Conservation (phyloP, 1,139 yeast genomes). For the Scheffersomyces illinoinensis region DNA sequence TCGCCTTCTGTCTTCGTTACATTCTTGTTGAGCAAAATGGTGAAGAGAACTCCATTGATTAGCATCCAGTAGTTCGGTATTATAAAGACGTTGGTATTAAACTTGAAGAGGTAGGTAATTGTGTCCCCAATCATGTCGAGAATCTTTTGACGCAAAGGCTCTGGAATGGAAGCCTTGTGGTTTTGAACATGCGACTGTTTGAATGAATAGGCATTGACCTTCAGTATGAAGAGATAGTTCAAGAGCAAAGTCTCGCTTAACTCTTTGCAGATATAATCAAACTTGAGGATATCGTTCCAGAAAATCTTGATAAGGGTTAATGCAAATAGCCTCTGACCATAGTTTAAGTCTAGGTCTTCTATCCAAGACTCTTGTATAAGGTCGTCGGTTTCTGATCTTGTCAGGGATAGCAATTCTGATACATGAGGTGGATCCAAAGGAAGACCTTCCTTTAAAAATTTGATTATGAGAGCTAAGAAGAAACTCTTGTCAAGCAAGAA, state of each 20-base stretch:
- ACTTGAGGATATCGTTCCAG: slow-evolving; percentile 64
- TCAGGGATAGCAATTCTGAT: slow-evolving; percentile 13
- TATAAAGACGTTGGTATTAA: slow-evolving; percentile 71
- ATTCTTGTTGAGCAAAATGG: slow-evolving; percentile 24
- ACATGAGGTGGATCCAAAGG: slow-evolving; percentile 38
- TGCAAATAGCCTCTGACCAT: slow-evolving; percentile 41
- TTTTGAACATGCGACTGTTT: slow-evolving; percentile 2
- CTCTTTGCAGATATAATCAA: slow-evolving; percentile 60
- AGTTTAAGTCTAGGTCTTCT: slow-evolving; percentile 26
- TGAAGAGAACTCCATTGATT: slow-evolving; percentile 45
- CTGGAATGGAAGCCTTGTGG: slow-evolving; percentile 5
- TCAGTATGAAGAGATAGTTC: slow-evolving; percentile 38
- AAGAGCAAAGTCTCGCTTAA: slow-evolving; percentile 56
- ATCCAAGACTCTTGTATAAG: slow-evolving; percentile 8
- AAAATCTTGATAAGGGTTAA: slow-evolving; percentile 63
- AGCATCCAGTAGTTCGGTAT: slow-evolving; percentile 73
- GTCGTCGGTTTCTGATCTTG: slow-evolving; percentile 11
- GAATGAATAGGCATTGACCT: slow-evolving; percentile 7
- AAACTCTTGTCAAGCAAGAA: slow-evolving; percentile 60
- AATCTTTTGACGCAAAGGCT: slow-evolving; percentile 21
- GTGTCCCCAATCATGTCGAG: slow-evolving; percentile 29
- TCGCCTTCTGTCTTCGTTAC: slow-evolving; percentile 16
- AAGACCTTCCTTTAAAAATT: slow-evolving; percentile 54
- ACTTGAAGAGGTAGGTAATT: slow-evolving; percentile 53
- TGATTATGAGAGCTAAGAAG: slow-evolving; percentile 64